phyloP scores from a whole-genome alignment of 768 basidiomycete genomes.

The Pleurotus pulmonarius region DNA sequence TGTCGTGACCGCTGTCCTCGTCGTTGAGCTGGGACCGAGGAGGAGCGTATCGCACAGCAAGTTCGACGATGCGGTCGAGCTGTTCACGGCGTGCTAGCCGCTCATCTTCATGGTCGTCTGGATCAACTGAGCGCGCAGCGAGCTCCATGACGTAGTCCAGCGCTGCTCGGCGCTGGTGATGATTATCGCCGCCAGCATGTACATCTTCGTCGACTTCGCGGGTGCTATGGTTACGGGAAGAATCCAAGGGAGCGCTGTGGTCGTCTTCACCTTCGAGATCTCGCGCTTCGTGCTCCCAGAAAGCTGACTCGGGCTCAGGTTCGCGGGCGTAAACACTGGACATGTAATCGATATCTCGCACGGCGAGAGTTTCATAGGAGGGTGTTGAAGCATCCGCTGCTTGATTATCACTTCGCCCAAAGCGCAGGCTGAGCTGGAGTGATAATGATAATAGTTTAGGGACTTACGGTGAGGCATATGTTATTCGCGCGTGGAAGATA shows the following conservation, averaged over 20 bases:
- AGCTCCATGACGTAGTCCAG: constrained; percentile 1
- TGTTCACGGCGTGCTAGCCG: neutral
- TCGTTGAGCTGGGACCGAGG: neutral
- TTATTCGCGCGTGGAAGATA: neutral
- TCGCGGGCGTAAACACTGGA: neutral
- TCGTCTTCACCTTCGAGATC: neutral
- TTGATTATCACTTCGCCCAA: neutral
- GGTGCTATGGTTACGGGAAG: too few species aligned
- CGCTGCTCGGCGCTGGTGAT: neutral
- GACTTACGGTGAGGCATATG: neutral
- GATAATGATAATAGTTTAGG: neutral
- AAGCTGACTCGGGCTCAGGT: neutral
- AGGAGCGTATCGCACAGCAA: neutral
- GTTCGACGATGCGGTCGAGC: neutral
- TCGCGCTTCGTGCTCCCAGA: neutral
- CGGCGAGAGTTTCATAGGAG: neutral
- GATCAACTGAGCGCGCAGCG: neutral
- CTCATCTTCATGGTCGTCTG: neutral
- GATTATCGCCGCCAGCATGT: neutral
- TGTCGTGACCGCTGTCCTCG: neutral
- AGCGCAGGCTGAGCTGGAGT: neutral
- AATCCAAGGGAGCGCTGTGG: neutral
- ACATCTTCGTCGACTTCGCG: neutral
- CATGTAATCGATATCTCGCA: too few species aligned
- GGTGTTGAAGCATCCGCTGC: neutral